Percentiles rank a stretch among this genome's conserved stretches.
phyloP scores from a whole-genome alignment of 371 early-diverging fungal genomes.

The Mortierella sp. region DNA sequence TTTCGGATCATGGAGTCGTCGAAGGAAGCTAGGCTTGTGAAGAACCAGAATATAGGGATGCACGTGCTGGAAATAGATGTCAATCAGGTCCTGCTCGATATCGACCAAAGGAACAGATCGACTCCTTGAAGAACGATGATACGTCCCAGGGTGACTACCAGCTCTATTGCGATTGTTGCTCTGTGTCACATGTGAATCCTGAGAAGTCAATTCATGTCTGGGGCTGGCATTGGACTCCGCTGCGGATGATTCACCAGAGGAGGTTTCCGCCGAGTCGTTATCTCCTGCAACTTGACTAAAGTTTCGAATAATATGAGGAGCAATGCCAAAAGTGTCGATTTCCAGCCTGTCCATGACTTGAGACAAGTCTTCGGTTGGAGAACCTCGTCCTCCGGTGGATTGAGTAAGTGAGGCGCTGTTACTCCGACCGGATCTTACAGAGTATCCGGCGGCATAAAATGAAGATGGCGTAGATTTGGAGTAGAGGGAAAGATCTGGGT shows the following conservation, averaged over 20 bases:
- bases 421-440: constrained; percentile 29
- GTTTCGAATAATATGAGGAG: constrained; percentile 42
- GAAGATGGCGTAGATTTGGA: constrained; percentile 43
- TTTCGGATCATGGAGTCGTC: constrained; percentile 59
- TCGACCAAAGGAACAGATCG: constrained; percentile 50
- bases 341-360: constrained; percentile 46
- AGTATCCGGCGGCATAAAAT: constrained; percentile 24
- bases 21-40: constrained; percentile 67
- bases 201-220: neutral
- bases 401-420: constrained; percentile 24
- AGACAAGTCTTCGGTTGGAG: constrained; percentile 43
- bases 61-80: constrained; percentile 66
- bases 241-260: constrained; percentile 45
- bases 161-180: constrained; percentile 23
- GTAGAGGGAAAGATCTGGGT: constrained; percentile 20
- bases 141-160: constrained; percentile 15
- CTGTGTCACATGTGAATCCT: constrained; percentile 9
- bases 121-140: constrained; percentile 33
- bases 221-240: constrained; percentile 11
- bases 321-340: constrained; percentile 46
- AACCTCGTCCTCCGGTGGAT: constrained; percentile 13
- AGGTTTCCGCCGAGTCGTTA: constrained; percentile 46
- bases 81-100: constrained; percentile 48
- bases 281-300: constrained; percentile 54
- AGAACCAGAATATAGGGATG: constrained; percentile 69